Evolutionary conservation across 352 stramenopile species (phyloP).

Genomic region (Pythium phragmitis): DNA sequence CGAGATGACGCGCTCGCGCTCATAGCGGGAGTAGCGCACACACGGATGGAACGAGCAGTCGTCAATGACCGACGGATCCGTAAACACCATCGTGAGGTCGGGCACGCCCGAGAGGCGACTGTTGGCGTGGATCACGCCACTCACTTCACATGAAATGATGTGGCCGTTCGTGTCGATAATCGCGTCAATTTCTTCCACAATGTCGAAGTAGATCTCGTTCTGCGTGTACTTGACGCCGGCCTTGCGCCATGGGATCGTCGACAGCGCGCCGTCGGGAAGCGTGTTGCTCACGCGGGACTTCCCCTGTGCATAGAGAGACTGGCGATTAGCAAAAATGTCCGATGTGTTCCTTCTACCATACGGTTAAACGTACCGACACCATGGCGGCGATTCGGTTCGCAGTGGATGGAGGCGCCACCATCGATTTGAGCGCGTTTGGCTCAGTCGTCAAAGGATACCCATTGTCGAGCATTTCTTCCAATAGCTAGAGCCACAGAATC

Average conservation of each 20-base stretch:
- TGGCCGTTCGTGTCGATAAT: slow-evolving; percentile 92
- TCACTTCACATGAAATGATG: slow-evolving; percentile 95
- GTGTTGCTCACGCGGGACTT: slow-evolving; percentile 91
- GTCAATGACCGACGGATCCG: slow-evolving; percentile 95
- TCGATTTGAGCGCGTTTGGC: slow-evolving; percentile 96
- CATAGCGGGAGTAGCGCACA: slow-evolving; percentile 95
- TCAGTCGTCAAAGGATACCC: slow-evolving; percentile 97
- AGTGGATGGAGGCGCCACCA: slow-evolving; percentile 95
- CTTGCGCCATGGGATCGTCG: slow-evolving; percentile 97
- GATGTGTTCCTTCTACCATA: neutral
- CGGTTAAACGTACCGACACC: slow-evolving; percentile 52
- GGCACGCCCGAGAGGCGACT: slow-evolving; percentile 96
- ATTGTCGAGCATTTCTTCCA: slow-evolving; percentile 98
- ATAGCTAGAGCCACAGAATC: slow-evolving; percentile 39
- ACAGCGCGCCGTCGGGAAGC: slow-evolving; percentile 90
- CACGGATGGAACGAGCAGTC: slow-evolving; percentile 99
- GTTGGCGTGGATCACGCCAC: slow-evolving; percentile 94
- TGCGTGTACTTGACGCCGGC: slow-evolving; percentile 93
- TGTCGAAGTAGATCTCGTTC: slow-evolving; percentile 99
- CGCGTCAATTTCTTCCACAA: slow-evolving; percentile 97
- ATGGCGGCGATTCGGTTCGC: slow-evolving; percentile 88
- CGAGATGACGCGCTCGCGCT: slow-evolving; percentile 94
- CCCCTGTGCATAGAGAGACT: slow-evolving; percentile 35
- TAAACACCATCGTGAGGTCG: slow-evolving; percentile 96
- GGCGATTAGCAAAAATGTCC: neutral